Evolutionary conservation across 805 yeast species (phyloP), one percentile per base, ranked within the genome.

Genomic region (Candida ovalis): DNA sequence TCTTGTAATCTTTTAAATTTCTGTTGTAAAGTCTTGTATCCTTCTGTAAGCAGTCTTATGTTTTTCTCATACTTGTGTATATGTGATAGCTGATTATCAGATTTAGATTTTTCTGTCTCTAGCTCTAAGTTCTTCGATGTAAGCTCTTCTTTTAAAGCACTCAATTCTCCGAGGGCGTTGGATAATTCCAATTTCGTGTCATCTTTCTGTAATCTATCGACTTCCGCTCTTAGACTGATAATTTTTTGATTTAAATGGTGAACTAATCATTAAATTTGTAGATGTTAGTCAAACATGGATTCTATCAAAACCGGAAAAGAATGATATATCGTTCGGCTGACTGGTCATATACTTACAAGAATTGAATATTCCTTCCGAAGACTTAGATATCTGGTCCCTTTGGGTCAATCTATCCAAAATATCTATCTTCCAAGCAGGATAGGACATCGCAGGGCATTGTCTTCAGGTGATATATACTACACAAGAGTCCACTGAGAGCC

Each of bases 1-100:
- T 69, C 72, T 42, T 59, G 58, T 13, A 61, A 36, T 19, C 59
- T 47, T 3, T 13, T 38, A 37, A 46, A 37, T 24, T 51, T 60
- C 1, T 56, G 54, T 18, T 57, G 61, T 7, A 61, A 38, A 24
- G 49, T 56, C 18, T 42, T 52, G 36, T 57, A 64, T 3, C 60
- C 62, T 13, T 60, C 65, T n/a, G 60, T 48, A 5, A 63, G 35
- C 1, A 56, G 25, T 9, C 42, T 47, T 12, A 61, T 28, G 21
- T 55, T 50, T 25, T 53, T 57, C 39, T 60, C 50, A 9, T 56
- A 52, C 1, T 37, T 30, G 1, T 44, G 48, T 3, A 50, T 44
- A 5, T 56, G 47, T 2, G 43, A 40, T 7, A 44, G 41, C n/a
- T 55, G 47, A 9, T 46, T 38, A 3, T 32, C 40, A 4, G 42